phyloP scores from a whole-genome alignment of 495 filamentous ascomycete species.

The Beverwykella pulmonaria region DNA sequence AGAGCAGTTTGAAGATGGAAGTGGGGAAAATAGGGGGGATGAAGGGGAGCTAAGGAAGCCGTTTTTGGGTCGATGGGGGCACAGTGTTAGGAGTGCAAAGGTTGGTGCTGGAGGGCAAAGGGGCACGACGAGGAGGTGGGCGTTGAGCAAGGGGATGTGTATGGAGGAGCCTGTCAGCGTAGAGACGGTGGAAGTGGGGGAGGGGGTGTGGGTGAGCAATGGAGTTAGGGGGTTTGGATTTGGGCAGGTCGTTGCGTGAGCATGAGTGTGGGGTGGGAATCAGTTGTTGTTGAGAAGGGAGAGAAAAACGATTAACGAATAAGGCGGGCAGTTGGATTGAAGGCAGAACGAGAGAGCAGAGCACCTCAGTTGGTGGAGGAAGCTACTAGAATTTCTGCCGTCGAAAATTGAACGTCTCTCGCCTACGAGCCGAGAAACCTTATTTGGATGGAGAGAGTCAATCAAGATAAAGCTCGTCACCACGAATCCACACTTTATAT shows the following conservation, averaged over 20 bases:
- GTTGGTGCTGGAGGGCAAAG: constrained; percentile 70
- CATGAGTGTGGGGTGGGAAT: no score
- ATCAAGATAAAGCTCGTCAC: no score
- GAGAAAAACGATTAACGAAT: no score
- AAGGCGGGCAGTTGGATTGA: no score
- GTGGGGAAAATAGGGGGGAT: neutral
- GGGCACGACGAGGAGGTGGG: constrained; percentile 82
- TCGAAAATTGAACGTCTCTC: no score
- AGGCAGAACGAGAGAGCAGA: no score
- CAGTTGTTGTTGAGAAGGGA: no score
- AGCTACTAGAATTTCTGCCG: no score
- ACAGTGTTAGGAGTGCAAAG: constrained; percentile 38
- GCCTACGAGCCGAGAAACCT: no score
- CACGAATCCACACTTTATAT: no score
- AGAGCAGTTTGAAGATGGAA: neutral
- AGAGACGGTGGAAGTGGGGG: constrained; percentile 65
- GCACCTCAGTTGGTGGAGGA: no score
- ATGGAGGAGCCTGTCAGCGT: constrained; percentile 61
- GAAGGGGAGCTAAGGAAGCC: constrained; percentile 37
- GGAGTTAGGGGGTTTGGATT: constrained; percentile 72
- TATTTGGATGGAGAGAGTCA: no score
- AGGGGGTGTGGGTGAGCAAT: constrained; percentile 83
- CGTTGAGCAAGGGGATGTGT: constrained; percentile 65
- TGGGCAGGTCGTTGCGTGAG: constrained; percentile 38
- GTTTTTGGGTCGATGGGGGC: constrained; percentile 39